Conservation (phyloP, 768 basidiomycete species). For the Tulasnella sp. region DNA sequence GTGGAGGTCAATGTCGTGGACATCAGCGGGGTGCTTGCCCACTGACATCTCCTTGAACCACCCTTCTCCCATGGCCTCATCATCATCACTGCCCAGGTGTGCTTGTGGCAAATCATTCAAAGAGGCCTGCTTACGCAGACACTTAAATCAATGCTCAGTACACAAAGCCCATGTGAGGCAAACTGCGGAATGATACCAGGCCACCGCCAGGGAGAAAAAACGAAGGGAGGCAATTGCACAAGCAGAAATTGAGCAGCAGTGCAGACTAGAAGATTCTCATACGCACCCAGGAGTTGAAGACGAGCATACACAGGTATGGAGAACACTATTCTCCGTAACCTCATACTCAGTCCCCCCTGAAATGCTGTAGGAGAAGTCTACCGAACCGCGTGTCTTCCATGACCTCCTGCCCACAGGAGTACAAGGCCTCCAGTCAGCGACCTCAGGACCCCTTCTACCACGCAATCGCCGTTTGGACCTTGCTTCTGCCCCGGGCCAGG, state of each 20-base stretch:
- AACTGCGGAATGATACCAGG: background rate
- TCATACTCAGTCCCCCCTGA: background rate
- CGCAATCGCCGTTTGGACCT: too few species aligned
- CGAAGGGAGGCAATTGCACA: background rate
- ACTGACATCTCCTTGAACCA: background rate
- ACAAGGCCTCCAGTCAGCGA: background rate
- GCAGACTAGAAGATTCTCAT: background rate
- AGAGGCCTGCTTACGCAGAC: background rate
- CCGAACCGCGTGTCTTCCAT: background rate
- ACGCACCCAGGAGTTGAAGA: background rate
- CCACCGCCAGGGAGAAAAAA: background rate
- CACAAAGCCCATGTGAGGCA: background rate
- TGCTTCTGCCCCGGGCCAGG: too few species aligned
- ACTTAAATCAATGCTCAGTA: background rate
- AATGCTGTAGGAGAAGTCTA: background rate
- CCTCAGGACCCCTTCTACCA: background rate
- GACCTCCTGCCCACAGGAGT: background rate
- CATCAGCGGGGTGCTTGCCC: background rate
- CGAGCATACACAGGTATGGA: background rate
- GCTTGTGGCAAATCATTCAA: background rate
- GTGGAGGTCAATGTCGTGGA: background rate
- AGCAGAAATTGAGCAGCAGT: background rate
- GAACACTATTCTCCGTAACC: background rate
- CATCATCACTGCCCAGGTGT: background rate
- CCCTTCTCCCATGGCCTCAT: background rate